A percentile compares a stretch with the other conserved stretches of the same genome.
Conservation (phyloP, 1,284 basidiomycete genomes). For the Ceratobasidium papillatum region DNA sequence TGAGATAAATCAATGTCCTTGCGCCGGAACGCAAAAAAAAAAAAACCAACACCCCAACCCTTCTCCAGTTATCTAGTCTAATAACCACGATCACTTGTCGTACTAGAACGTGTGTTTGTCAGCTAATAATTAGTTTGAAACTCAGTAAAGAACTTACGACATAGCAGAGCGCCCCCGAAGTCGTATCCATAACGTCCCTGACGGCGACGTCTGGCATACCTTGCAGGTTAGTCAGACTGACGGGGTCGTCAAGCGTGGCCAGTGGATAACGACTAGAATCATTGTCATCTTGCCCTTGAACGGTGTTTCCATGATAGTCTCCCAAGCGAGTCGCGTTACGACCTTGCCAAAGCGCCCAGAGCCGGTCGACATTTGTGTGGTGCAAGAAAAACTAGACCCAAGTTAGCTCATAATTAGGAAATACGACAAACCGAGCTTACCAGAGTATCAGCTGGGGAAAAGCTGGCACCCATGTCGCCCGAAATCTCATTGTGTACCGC, state of each 20-base stretch:
- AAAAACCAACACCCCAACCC: background rate
- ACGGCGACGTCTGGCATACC: slow-evolving; percentile 37
- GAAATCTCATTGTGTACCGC: slow-evolving; percentile 32
- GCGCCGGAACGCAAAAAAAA: background rate
- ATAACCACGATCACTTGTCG: slow-evolving; percentile 9
- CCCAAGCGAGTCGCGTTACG: background rate
- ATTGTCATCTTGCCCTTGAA: slow-evolving; percentile 20
- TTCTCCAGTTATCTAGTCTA: background rate
- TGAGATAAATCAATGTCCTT: background rate
- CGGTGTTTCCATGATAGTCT: slow-evolving; percentile 29
- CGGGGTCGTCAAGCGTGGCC: slow-evolving; percentile 21
- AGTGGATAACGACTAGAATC: slow-evolving; percentile 5
- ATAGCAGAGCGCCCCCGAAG: slow-evolving; percentile 35
- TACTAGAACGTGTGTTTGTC: background rate
- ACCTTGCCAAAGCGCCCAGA: slow-evolving; percentile 42
- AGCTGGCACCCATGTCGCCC: slow-evolving; percentile 26
- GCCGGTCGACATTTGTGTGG: slow-evolving; percentile 41
- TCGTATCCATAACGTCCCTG: slow-evolving; percentile 37
- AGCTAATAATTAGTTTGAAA: background rate
- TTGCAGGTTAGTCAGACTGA: slow-evolving; percentile 13
- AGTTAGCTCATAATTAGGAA: background rate
- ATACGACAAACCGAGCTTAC: background rate
- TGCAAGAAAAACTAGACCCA: slow-evolving; percentile 36
- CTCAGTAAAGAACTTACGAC: slow-evolving; percentile 8
- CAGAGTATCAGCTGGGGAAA: slow-evolving; percentile 28